A percentile compares a stretch with the other conserved stretches of the same genome.
These are phyloP conservation scores for Bryopsis sp. DNA, from an alignment of 139 green algal species.

Conservation along the genomic window DNA sequence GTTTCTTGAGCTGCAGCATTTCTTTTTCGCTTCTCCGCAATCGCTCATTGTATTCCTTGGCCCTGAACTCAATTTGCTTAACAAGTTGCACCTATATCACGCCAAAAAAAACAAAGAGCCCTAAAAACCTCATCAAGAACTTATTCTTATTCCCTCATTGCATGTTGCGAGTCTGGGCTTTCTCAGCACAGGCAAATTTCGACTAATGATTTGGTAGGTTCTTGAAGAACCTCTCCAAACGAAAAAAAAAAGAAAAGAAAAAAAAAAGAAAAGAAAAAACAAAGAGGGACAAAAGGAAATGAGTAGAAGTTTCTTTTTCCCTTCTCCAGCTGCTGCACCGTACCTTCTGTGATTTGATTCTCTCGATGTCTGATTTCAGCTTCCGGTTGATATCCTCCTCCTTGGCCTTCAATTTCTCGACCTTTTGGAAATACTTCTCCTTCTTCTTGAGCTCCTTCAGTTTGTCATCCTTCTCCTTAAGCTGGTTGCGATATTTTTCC, in stretches of 20 bases:
- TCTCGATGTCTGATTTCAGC: constrained; percentile 11
- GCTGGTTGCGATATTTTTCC: constrained; percentile 33
- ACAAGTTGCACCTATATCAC: background rate
- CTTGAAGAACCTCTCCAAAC: no score
- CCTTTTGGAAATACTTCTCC: constrained; percentile 24
- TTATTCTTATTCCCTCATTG: no score
- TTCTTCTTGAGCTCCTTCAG: constrained; percentile 36
- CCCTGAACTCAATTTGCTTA: constrained; percentile 25
- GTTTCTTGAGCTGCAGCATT: constrained; percentile 23
- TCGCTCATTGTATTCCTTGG: constrained; percentile 63
- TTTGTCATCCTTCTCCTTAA: constrained; percentile 46
- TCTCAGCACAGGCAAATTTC: no score
- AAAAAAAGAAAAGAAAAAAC: constrained; percentile 1
- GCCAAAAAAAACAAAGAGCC: background rate
- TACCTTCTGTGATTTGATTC: constrained; percentile 22
- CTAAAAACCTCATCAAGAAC: background rate
- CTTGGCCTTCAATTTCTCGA: constrained; percentile 36
- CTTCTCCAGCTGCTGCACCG: constrained; percentile 40
- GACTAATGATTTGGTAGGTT: no score
- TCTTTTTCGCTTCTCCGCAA: constrained; percentile 60
- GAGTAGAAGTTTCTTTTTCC: no score
- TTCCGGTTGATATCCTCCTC: constrained; percentile 27
- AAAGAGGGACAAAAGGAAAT: no score
- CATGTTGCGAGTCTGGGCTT: no score
- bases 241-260: no score